Evolutionary conservation across 2,329 filamentous ascomycete species (phyloP).

Genomic region (Amauroascus niger): DNA sequence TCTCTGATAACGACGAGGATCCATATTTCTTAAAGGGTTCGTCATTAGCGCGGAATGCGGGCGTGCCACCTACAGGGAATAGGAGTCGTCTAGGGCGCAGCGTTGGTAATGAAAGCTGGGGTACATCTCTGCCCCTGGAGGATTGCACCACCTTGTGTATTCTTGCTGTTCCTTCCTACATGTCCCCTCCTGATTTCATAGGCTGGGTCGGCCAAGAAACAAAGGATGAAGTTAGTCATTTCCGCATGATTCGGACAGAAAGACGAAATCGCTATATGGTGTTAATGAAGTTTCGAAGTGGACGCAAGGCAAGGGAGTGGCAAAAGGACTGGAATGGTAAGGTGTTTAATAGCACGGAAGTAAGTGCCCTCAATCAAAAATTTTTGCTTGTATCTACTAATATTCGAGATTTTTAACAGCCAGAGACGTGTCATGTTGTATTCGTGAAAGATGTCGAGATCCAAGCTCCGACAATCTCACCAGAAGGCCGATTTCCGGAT

Average conservation of each 20-base stretch:
- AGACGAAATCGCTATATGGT: slow-evolving; percentile 88
- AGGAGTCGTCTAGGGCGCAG: slow-evolving; percentile 7
- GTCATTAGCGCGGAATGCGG: slow-evolving; percentile 24
- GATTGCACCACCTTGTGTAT: slow-evolving; percentile 86
- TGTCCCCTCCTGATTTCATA: slow-evolving; percentile 81
- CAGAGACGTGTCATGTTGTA: slow-evolving; percentile 88
- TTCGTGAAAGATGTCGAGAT: slow-evolving; percentile 91
- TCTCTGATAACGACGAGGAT: slow-evolving; percentile 42
- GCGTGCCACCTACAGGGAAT: slow-evolving; percentile 20
- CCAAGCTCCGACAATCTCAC: slow-evolving; percentile 27
- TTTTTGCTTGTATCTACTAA: slow-evolving; percentile 8
- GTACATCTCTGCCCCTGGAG: slow-evolving; percentile 27
- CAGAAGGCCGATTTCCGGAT: slow-evolving; percentile 47
- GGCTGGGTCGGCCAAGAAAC: slow-evolving; percentile 87
- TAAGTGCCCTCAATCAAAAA: slow-evolving; percentile 37
- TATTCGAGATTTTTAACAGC: slow-evolving; percentile 39
- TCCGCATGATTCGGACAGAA: slow-evolving; percentile 84
- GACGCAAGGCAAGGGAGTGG: slow-evolving; percentile 66
- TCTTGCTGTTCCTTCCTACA: slow-evolving; percentile 85
- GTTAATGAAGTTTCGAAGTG: slow-evolving; percentile 81
- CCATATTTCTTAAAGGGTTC: slow-evolving; percentile 33
- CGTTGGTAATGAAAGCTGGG: slow-evolving; percentile 14
- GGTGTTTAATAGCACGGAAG: slow-evolving; percentile 85
- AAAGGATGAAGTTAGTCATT: slow-evolving; percentile 78
- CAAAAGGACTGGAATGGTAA: slow-evolving; percentile 83